Evolutionary conservation across 495 filamentous ascomycete species (phyloP), one percentile per base, ranked within the genome.

Genomic region (Acidomyces sp.): DNA sequence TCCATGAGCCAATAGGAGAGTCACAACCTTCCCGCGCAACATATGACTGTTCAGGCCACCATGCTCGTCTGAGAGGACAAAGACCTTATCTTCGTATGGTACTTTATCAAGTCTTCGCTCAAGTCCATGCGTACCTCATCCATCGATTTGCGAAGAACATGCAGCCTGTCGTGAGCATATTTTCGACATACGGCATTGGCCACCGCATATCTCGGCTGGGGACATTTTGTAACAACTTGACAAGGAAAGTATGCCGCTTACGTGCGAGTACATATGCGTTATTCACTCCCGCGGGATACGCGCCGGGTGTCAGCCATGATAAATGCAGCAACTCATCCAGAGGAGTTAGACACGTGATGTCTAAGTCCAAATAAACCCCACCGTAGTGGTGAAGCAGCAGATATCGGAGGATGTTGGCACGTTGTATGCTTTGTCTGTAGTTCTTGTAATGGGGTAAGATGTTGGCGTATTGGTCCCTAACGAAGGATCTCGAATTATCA

Each of bases 151-250:
- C 25, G 28, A 47, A 40, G 30, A 41, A 47, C 44, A 47, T 47
- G 37, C 44, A 47, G 4, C 44, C 44, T 21, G 44, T 47, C 22
- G 17, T 34, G 28, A 47, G 37, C 44, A 47, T 47, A 38, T 47
- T 47, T 19, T 47, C 37, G 13, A 47, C 36, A 20, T 47, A 47
- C 18, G 44, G 44, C 37, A 47, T 34, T 4, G 22, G 22, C 44
- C 44, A 47, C 3, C 7, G 11, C 19, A 47, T 6, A 19, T 47
- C 30, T 11, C 25, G 44, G 22, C 28, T 16, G 10, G 20, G 3
- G 11, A 41, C 30, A 6, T 17, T 17, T 11, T 18, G 28, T 4
- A 47, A 17, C 7, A 47, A 15, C 5, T 36, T 23, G n/a, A 9
- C 6, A 5, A 41, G 33, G 30, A 47, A 47, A 17, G 11, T 10